A percentile compares a stretch with the other conserved stretches of the same genome.
Conservation (phyloP, 202 grass and related monocot genomes). For the Musa balbisiana region DNA sequence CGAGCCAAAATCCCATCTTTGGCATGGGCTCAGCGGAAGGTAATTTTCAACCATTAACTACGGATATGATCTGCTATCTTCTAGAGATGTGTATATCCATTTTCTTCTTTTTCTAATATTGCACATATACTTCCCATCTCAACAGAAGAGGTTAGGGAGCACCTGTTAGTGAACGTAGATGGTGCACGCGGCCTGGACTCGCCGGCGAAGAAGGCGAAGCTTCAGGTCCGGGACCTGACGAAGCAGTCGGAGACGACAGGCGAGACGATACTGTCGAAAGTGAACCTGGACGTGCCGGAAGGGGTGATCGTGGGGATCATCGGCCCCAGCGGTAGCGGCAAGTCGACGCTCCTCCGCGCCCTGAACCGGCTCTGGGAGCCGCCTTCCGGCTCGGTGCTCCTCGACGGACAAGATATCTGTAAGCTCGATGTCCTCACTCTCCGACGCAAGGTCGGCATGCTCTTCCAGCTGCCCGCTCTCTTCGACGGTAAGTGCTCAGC, state of each 20-base stretch:
- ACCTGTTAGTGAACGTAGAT: constrained; percentile 57
- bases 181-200: neutral
- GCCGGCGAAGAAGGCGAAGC: constrained; percentile 26
- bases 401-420: constrained; percentile 80
- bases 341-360: constrained; percentile 83
- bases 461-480: constrained; percentile 92
- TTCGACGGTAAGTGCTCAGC: constrained; percentile 48
- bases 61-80: too few relatives aligned
- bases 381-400: constrained; percentile 39
- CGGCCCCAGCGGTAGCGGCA: constrained; percentile 96
- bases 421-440: constrained; percentile 65
- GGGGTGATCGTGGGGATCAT: constrained; percentile 71
- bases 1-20: neutral
- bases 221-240: constrained; percentile 50
- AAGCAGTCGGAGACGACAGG: constrained; percentile 44
- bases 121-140: neutral
- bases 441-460: constrained; percentile 87
- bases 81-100: neutral
- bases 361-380: constrained; percentile 98
- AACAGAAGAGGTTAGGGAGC: constrained; percentile 46
- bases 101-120: neutral
- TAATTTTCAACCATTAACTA: neutral
- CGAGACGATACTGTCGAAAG: constrained; percentile 52
- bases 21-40: neutral
- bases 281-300: constrained; percentile 58